phyloP scores from a whole-genome alignment of 1,284 basidiomycete genomes.

The Athelia sp. region DNA sequence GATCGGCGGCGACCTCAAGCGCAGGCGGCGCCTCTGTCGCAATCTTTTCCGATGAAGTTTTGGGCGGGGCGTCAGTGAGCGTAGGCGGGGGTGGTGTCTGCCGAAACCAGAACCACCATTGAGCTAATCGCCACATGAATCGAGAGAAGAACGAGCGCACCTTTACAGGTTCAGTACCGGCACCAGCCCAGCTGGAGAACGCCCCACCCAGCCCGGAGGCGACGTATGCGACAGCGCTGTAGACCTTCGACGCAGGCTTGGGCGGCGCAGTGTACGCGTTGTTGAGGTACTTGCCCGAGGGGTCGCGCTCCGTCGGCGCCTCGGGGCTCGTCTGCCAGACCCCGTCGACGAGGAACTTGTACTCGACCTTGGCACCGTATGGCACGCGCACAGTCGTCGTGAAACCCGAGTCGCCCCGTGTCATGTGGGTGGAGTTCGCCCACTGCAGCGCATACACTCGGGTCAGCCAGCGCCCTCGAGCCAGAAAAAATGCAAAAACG shows the following conservation, averaged over 20 bases:
- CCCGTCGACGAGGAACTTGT: constrained; percentile 80
- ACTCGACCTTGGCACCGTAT: constrained; percentile 58
- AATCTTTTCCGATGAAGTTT: constrained; percentile 5
- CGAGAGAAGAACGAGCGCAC: constrained; percentile 15
- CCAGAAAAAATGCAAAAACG: constrained; percentile 1
- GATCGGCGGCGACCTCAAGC: constrained; percentile 17
- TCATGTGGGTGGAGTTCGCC: constrained; percentile 54
- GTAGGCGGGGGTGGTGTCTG: too few relatives aligned
- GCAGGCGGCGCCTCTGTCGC: constrained; percentile 10
- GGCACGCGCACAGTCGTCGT: constrained; percentile 51
- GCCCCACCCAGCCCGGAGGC: constrained; percentile 33
- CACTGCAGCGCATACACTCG: constrained; percentile 47
- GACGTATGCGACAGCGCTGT: constrained; percentile 23
- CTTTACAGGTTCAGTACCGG: constrained; percentile 32
- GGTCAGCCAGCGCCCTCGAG: background rate
- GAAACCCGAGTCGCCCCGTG: constrained; percentile 51
- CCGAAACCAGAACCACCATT: too few relatives aligned
- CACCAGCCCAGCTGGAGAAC: constrained; percentile 28
- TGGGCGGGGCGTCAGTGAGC: constrained; percentile 2
- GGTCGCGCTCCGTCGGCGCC: constrained; percentile 58
- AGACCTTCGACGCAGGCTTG: constrained; percentile 30
- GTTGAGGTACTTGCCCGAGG: constrained; percentile 57
- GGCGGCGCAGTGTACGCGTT: constrained; percentile 64
- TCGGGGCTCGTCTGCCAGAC: constrained; percentile 54
- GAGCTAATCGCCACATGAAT: too few relatives aligned